Evolutionary conservation across 2,329 filamentous ascomycete genomes (phyloP).

Genomic region (Scopulariopsis brevicaulis): DNA sequence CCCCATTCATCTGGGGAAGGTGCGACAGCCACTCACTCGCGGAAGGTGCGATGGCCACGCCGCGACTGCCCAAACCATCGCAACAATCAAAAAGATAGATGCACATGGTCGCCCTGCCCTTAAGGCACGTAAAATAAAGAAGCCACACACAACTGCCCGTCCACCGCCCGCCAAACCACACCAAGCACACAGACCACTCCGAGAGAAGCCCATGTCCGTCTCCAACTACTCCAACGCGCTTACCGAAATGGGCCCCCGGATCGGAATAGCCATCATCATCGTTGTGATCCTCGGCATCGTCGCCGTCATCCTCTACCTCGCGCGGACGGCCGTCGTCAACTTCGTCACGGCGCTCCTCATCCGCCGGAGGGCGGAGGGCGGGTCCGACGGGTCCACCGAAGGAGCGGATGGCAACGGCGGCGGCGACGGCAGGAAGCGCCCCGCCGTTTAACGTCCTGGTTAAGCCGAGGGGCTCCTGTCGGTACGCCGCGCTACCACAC

Average conservation of each 20-base stretch:
- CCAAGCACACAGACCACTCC: neutral
- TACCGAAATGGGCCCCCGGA: constrained; percentile 16
- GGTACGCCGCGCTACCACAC: neutral
- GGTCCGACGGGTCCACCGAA: neutral
- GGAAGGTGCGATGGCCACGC: neutral
- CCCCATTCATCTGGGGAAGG: neutral
- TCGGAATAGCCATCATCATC: constrained; percentile 18
- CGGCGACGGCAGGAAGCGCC: neutral
- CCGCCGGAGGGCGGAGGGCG: constrained; percentile 5
- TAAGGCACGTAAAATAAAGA: neutral
- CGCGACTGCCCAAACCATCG: neutral
- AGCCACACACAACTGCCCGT: neutral
- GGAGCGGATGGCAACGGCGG: neutral
- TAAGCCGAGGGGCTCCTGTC: neutral
- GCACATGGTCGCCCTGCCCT: neutral
- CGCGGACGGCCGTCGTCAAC: constrained; percentile 15
- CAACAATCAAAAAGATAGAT: neutral
- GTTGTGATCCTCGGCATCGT: constrained; percentile 18
- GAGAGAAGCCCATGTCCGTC: neutral
- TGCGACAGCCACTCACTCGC: neutral
- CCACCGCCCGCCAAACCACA: too few species aligned
- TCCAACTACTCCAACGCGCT: neutral
- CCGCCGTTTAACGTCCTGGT: neutral
- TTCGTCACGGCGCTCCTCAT: constrained; percentile 17
- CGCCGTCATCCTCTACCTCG: constrained; percentile 16